Percentiles rank a stretch among this genome's conserved stretches.
Evolutionary conservation across 2,329 filamentous ascomycete species (phyloP).

Genomic region (Paecilomyces sp.): DNA sequence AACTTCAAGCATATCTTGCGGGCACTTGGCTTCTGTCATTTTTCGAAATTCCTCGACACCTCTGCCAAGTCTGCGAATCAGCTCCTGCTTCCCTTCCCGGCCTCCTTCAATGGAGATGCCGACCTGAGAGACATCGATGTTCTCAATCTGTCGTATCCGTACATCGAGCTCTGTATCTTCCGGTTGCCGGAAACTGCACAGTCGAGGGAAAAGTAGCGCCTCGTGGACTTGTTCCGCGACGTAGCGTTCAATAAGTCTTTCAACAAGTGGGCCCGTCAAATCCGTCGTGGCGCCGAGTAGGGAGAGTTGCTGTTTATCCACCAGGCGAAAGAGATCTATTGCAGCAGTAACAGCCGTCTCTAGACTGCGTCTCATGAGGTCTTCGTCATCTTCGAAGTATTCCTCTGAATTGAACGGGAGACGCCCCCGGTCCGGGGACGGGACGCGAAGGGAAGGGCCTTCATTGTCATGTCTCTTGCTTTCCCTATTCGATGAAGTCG

Average conservation of each 20-base stretch:
- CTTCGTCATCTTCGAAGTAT: conserved; percentile 83
- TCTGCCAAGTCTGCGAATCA: conserved; percentile 66
- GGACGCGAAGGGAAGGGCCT: conserved; percentile 6
- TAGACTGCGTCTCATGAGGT: conserved; percentile 77
- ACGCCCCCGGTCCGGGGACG: conserved; percentile 24
- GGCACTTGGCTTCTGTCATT: conserved; percentile 67
- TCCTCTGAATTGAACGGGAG: conserved; percentile 55
- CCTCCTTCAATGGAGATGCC: conserved; percentile 81
- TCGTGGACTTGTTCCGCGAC: conserved; percentile 89
- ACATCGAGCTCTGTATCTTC: conserved; percentile 85
- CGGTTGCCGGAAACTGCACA: conserved; percentile 68
- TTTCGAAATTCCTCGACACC: conserved; percentile 87
- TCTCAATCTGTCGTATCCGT: conserved; percentile 87
- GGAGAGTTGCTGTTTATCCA: conserved; percentile 92
- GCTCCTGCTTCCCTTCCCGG: conserved; percentile 68
- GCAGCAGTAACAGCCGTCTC: conserved; percentile 89
- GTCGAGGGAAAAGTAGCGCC: conserved; percentile 69
- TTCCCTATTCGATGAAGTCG: conserved; percentile 53
- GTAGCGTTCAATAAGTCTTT: conserved; percentile 90
- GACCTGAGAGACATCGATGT: conserved; percentile 88
- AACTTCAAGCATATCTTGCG: conserved; percentile 82
- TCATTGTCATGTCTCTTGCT: conserved; percentile 20
- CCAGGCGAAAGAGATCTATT: conserved; percentile 90
- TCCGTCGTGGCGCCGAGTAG: conserved; percentile 88
- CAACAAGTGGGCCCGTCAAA: conserved; percentile 82